Evolutionary conservation across 306 rosid species (phyloP).

Genomic region (Trichosanthes truncata): DNA sequence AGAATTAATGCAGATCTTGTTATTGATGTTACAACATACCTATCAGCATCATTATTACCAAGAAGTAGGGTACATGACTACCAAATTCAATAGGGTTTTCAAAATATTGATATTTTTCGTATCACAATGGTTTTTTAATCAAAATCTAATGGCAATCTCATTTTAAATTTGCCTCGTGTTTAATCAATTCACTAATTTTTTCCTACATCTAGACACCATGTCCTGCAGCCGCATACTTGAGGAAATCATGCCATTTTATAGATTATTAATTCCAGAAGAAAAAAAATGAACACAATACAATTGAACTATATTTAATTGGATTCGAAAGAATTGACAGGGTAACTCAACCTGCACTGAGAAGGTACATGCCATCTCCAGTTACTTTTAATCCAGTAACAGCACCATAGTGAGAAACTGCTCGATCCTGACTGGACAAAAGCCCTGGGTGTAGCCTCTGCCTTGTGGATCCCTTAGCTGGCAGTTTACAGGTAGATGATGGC

Average conservation of each 20-base stretch:
- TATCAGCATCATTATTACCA: background rate
- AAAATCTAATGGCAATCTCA: background rate
- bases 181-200: background rate
- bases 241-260: background rate
- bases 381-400: conserved; percentile 85
- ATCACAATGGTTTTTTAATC: background rate
- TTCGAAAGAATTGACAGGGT: background rate
- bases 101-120: background rate
- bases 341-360: conserved; percentile 72
- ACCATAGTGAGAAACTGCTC: conserved; percentile 95
- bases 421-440: conserved; percentile 81
- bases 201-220: background rate
- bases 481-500: conserved; percentile 36
- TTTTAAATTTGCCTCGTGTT: background rate
- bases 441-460: conserved; percentile 93
- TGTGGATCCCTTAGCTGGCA: conserved; percentile 48
- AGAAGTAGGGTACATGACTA: background rate
- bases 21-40: background rate
- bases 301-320: background rate
- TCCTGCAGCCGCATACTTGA: background rate
- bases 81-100: background rate
- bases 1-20: background rate
- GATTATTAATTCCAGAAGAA: background rate
- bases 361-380: conserved; percentile 84
- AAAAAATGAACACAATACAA: background rate